Evolutionary conservation across 83 land plant species (phyloP), one percentile per base, ranked within the genome.

Genomic region (Diphasiastrum complanatum): DNA sequence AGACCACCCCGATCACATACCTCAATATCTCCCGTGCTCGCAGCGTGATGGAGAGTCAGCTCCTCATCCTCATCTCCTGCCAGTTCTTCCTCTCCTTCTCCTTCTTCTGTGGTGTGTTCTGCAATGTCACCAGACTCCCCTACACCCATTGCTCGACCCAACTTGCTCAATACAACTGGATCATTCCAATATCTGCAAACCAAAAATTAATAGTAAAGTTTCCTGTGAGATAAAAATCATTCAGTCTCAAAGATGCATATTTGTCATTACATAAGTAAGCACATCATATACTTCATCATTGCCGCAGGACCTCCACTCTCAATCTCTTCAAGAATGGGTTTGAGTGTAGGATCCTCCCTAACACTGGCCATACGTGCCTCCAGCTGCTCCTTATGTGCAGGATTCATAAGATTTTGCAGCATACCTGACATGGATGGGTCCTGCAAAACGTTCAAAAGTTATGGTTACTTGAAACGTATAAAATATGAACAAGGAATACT

Each of bases 111-210:
- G 49, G 79, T 52, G 37, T 47, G 45, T 5, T 68, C 86, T 58
- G 77, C 68, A 43, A 82, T 63, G 28, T 68, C 66, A 20, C 69
- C 69, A 4, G 78, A 18, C 47, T 63, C 68, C n/a, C 79, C 81
- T 54, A 87, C 76, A 16, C 97, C 97, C 95, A 91, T 91, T 2
- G 95, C 97, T 66, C 85, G 83, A 18, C 97, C 91, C 51, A 91
- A 62, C 78, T 91, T 88, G 63, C 72, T 78, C 20, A 91, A 75
- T 5, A 88, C 85, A 14, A 75, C 85, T 33, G 85, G 85, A 73
- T 91, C 97, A 74, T 91, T 91, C 97, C 97, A 87, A 69, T 87
- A 90, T 78, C 97, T 90, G 58, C 37, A 6, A 14, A 2, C 53
- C 25, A 18, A 3, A 31, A 11, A 49, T 28, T 1, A 54, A 28